Base-by-base conservation (phyloP, 768 basidiomycete genomes). In the Hortiboletus flavorubellus region DNA sequence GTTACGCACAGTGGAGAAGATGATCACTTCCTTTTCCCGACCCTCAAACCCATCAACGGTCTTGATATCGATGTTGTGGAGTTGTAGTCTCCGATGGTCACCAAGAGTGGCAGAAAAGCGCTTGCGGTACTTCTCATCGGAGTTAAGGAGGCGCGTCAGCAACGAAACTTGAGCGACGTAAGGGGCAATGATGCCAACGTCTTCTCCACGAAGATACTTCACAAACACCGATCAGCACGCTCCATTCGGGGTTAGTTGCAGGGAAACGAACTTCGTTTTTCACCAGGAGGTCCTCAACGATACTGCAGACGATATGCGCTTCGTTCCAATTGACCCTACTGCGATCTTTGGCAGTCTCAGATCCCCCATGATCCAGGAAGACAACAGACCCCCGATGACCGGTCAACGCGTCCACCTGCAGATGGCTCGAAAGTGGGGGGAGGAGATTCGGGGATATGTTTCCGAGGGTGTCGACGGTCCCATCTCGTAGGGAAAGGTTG, bases 1-100 rank as follows among this genome's bases (percentile, higher is more conserved):
- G 68, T 89, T 90, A 49, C 94, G 80, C 46, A 94, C 93, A 4
- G 93, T 94, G 40, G 90, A 92, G 69, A 97, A 94, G 41, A 97
- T 79, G 59, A 97, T 90, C 40, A 96, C 84, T 31, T 92, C 88
- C 73, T 96, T 96, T 75, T 97, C 92, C 43, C 92, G 80, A 12
- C 93, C 93, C 70, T 97, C 92, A 68, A 95, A 97, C 18, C 93
- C 93, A 63, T 97, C 93, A 14, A 97, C 93, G 0, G 93, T 96
- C 74, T 90, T 91, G 64, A 96, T 81, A 70, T 96, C 93, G 49
- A 97, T 79, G 49, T 80, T 68, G 0, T 73, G 65, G 8, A 92
- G 69, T 59, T 94, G 85, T 72, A 80, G 75, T 18, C 78, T 83
- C 26, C 91, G 84, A 44, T 78, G 78, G 14, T 78, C 71, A 21